Percentiles rank a stretch among this genome's conserved stretches.
Evolutionary conservation across 78 protist genomes (phyloP).

Genomic region (Anaeramoeba flamelloides): DNA sequence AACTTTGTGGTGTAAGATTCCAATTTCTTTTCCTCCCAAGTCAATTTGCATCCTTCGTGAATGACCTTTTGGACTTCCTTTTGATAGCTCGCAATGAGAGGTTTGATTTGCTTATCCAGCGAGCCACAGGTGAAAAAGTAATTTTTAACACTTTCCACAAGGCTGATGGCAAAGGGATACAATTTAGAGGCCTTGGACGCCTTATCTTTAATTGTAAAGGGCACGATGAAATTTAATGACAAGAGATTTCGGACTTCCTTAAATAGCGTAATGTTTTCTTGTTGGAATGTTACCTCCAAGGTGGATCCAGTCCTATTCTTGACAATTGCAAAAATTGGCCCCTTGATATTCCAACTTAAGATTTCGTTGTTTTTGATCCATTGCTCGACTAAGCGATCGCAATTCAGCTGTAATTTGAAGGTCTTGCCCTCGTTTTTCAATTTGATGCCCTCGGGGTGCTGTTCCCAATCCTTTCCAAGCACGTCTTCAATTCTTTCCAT

Average conservation of each 20-base stretch:
- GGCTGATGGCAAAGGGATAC: constrained; percentile 51
- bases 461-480: constrained; percentile 67
- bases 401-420: constrained; percentile 12
- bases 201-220: constrained; percentile 21
- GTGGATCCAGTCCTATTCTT: not conserved
- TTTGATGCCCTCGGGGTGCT: constrained; percentile 46
- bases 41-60: constrained; percentile 31
- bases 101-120: constrained; percentile 14
- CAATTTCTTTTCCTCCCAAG: not conserved
- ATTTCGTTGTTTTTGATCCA: constrained; percentile 32
- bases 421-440: constrained; percentile 19
- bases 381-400: not conserved
- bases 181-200: constrained; percentile 34
- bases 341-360: constrained; percentile 24
- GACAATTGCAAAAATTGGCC: constrained; percentile 39
- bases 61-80: constrained; percentile 34
- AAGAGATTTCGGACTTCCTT: constrained; percentile 62
- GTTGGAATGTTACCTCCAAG: constrained; percentile 57
- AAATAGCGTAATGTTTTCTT: constrained; percentile 32
- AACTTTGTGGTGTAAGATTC: not conserved
- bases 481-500: constrained; percentile 71
- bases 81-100: constrained; percentile 48
- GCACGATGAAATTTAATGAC: constrained; percentile 46
- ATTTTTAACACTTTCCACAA: constrained; percentile 42
- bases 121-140: constrained; percentile 33